These are phyloP conservation scores for Aureobasidium vineae DNA, from an alignment of 2,329 filamentous ascomycete species.

Conservation along the genomic window DNA sequence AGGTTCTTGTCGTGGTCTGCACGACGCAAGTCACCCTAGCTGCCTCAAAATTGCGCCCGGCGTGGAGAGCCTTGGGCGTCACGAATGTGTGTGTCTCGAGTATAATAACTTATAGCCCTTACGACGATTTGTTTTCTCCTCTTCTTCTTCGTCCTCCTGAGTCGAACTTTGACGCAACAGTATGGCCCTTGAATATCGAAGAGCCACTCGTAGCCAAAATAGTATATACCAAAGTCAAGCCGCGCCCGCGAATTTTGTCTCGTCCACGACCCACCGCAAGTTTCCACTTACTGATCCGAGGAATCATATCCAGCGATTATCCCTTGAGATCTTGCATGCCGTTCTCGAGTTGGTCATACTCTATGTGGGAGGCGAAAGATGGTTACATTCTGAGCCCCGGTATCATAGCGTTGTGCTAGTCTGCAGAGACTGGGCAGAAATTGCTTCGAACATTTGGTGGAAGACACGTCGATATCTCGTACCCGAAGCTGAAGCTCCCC, in stretches of 20 bases:
- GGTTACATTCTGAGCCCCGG: not conserved
- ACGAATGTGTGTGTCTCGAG: too few species aligned
- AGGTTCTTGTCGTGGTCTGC: not conserved
- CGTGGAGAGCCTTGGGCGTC: not conserved
- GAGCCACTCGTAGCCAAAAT: not conserved
- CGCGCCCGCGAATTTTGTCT: not conserved
- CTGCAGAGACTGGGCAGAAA: not conserved
- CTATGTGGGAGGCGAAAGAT: not conserved
- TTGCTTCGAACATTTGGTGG: not conserved
- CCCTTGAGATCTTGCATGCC: not conserved
- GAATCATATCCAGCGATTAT: not conserved
- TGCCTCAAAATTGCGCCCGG: conserved; percentile 1
- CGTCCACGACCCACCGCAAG: not conserved
- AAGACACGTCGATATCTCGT: not conserved
- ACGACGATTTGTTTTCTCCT: not conserved
- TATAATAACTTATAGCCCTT: too few species aligned
- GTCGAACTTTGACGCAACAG: not conserved
- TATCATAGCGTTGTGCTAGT: not conserved
- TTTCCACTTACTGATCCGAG: not conserved
- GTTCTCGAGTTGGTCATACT: not conserved
- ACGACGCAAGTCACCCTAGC: not conserved
- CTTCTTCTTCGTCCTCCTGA: not conserved
- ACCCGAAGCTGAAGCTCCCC: not conserved
- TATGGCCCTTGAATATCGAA: not conserved
- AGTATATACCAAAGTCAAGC: not conserved